A percentile compares a stretch with the other conserved stretches of the same genome.
Evolutionary conservation across 2,329 filamentous ascomycete genomes (phyloP).

Genomic region (Penicillium griseofulvum): DNA sequence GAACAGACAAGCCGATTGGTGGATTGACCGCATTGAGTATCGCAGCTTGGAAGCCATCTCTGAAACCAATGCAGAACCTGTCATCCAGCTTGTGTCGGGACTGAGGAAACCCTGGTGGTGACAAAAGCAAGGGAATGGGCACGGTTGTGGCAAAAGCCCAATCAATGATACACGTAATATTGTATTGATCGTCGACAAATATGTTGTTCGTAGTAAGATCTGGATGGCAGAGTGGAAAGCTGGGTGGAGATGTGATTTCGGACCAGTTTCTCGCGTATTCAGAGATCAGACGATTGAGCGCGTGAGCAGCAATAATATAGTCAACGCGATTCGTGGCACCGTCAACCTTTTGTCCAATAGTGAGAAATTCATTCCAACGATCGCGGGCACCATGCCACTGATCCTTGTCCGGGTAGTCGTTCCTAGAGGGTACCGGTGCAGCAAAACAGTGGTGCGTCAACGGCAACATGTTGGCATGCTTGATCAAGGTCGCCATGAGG

Average conservation of each 20-base stretch:
- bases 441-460: background rate
- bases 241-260: background rate
- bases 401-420: background rate
- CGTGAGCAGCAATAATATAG: background rate
- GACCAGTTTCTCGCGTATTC: background rate
- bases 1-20: background rate
- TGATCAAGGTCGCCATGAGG: background rate
- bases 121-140: background rate
- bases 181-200: background rate
- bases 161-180: background rate
- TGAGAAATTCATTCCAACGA: background rate
- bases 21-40: too few species aligned
- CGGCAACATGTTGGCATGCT: background rate
- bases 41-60: background rate
- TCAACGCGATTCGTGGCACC: background rate
- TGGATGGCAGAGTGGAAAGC: background rate
- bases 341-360: background rate
- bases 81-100: background rate
- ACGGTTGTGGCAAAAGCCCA: background rate
- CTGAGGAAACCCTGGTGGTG: background rate
- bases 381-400: background rate
- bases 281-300: background rate
- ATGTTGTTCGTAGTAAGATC: background rate
- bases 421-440: background rate
- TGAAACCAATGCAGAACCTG: background rate